Evolutionary conservation across 75 land plant genomes (phyloP).

Genomic region (Selaginella moellendorffii): DNA sequence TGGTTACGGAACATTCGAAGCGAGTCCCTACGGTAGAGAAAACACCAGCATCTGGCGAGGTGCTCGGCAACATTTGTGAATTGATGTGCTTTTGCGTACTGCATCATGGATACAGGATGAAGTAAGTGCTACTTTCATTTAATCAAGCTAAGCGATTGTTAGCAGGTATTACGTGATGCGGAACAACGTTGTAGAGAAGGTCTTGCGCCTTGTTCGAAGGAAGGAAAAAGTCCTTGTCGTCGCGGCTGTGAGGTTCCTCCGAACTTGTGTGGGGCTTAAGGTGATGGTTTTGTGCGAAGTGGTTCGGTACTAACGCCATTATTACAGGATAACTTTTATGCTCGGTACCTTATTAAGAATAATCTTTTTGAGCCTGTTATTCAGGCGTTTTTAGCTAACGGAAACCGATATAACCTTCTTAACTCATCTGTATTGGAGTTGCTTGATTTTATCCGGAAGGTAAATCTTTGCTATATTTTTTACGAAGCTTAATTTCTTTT

Average conservation of each 20-base stretch:
- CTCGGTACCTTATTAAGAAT: conserved; percentile 56
- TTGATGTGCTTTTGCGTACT: conserved; percentile 84
- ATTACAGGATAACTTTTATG: conserved; percentile 83
- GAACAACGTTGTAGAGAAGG: conserved; percentile 75
- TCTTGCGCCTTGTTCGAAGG: conserved; percentile 54
- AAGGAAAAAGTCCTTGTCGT: conserved; percentile 66
- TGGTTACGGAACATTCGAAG: conserved; percentile 10
- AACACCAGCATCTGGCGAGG: conserved; percentile 41
- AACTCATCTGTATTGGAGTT: conserved; percentile 84
- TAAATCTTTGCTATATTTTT: too few relatives aligned
- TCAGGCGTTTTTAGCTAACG: conserved; percentile 74
- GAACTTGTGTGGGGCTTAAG: conserved; percentile 66
- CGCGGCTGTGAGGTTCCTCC: conserved; percentile 82
- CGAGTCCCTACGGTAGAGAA: conserved; percentile 15
- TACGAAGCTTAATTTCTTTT: too few relatives aligned
- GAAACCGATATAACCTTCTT: conserved; percentile 85
- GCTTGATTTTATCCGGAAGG: conserved; percentile 76
- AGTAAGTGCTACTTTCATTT: conserved; percentile 30
- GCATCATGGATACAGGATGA: conserved; percentile 78
- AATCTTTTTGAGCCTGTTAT: conserved; percentile 68
- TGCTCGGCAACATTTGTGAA: conserved; percentile 75
- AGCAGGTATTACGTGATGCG: conserved; percentile 73
- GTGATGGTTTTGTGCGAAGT: conserved; percentile 30
- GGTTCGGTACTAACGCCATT: background rate
- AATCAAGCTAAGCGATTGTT: background rate